Percentiles rank a stretch among this genome's conserved stretches.
Evolutionary conservation across 2,329 filamentous ascomycete species (phyloP).

Genomic region (Aspergillus clavatus): DNA sequence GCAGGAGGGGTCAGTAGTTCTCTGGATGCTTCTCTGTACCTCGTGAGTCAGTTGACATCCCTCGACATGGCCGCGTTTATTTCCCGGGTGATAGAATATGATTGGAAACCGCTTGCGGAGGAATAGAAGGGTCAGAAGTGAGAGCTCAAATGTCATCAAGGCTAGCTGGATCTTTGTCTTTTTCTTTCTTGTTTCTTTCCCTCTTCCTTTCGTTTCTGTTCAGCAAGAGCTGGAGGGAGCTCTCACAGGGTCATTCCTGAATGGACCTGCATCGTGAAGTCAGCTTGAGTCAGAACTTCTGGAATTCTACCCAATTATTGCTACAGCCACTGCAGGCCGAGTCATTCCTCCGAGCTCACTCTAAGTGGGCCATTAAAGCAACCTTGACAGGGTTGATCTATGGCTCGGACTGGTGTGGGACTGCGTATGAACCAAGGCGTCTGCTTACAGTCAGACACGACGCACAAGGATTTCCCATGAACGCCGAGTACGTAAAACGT

Average conservation of each 20-base stretch:
- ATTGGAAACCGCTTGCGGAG: too few relatives aligned
- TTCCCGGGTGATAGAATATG: constrained; percentile 71
- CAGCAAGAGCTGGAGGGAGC: too few relatives aligned
- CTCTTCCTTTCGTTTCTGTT: too few relatives aligned
- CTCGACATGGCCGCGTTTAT: constrained; percentile 72
- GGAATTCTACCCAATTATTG: background rate
- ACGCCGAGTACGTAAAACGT: background rate
- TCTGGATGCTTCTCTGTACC: constrained; percentile 77
- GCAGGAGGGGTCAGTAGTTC: constrained; percentile 73
- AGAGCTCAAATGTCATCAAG: too few relatives aligned
- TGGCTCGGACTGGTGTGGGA: too few relatives aligned
- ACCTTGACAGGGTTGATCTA: too few relatives aligned
- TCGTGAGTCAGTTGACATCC: constrained; percentile 76
- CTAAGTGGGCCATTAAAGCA: too few relatives aligned
- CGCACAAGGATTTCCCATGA: background rate
- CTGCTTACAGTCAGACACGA: background rate
- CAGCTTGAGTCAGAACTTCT: background rate
- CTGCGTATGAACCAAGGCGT: background rate
- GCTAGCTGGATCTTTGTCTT: background rate
- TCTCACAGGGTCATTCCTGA: too few relatives aligned
- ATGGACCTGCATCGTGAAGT: too few relatives aligned
- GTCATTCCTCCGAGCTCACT: too few relatives aligned
- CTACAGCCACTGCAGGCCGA: background rate
- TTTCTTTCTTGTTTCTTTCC: too few relatives aligned
- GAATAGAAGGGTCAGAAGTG: too few relatives aligned